Evolutionary conservation across 2,329 filamentous ascomycete genomes (phyloP).

Genomic region (Sclerotinia minor): DNA sequence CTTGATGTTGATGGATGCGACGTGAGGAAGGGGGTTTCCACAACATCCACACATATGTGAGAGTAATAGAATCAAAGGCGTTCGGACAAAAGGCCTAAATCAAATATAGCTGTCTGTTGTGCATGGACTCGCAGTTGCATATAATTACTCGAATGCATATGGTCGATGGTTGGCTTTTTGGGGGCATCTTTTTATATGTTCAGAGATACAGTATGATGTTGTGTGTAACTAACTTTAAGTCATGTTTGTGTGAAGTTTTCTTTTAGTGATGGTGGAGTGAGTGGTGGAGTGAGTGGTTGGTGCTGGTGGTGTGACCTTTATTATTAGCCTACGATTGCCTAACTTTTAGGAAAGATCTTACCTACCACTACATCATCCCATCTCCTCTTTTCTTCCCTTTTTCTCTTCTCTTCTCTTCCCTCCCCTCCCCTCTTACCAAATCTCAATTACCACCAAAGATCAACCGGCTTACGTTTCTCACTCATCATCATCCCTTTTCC

Average conservation of each 20-base stretch:
- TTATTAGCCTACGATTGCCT: too few relatives aligned
- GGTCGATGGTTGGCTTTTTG: background rate
- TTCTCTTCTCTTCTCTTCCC: too few relatives aligned
- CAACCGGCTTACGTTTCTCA: slow-evolving; percentile 22
- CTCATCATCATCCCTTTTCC: slow-evolving; percentile 20
- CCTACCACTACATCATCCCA: too few relatives aligned
- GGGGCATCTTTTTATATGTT: background rate
- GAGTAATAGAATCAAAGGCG: background rate
- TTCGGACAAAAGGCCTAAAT: background rate
- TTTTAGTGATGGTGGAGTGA: too few relatives aligned
- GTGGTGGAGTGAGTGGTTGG: too few relatives aligned
- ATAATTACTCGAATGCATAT: background rate
- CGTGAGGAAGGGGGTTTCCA: background rate
- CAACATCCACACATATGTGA: background rate
- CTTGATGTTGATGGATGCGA: slow-evolving; percentile 2
- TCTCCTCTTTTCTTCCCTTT: background rate
- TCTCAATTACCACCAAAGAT: slow-evolving; percentile 11
- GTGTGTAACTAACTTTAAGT: too few relatives aligned
- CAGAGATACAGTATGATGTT: background rate
- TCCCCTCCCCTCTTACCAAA: background rate
- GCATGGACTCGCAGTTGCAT: background rate
- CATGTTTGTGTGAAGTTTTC: too few relatives aligned
- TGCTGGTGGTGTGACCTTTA: too few relatives aligned
- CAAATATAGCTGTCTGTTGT: background rate
- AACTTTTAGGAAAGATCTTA: too few relatives aligned